Conservation (phyloP, 176 grass and related monocot species). For the Pharus latifolius region DNA sequence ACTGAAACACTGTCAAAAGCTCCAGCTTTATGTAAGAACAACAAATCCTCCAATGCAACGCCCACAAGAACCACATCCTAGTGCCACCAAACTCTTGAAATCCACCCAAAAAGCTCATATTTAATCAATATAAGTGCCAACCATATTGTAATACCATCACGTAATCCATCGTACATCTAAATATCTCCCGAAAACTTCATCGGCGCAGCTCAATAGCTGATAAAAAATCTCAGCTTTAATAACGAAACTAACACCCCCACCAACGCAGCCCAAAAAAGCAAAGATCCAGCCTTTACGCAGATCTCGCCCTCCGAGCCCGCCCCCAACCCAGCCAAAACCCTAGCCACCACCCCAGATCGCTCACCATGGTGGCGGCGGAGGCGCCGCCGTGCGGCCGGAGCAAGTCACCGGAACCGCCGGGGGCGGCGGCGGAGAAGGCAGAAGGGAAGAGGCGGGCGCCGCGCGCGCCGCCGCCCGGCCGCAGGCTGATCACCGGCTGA, state of each 20-base stretch:
- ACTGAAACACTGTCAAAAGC: neutral
- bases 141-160: neutral
- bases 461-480: slow-evolving; percentile 64
- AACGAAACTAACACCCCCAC: neutral
- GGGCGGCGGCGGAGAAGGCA: slow-evolving; percentile 20
- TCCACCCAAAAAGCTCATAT: neutral
- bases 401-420: slow-evolving; percentile 2
- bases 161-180: neutral
- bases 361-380: slow-evolving; percentile 30
- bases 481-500: slow-evolving; percentile 69
- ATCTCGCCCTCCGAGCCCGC: neutral
- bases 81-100: neutral
- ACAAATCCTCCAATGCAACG: no score
- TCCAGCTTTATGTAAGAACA: neutral
- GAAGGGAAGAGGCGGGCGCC: slow-evolving; percentile 25
- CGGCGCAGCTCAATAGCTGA: neutral
- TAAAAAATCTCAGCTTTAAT: neutral
- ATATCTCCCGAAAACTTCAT: neutral
- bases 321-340: neutral
- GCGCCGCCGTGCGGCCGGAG: slow-evolving; percentile 19
- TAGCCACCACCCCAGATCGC: slow-evolving; percentile 12
- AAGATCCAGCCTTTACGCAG: neutral
- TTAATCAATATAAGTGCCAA: neutral
- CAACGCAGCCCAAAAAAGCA: neutral
- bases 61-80: neutral